Percentiles rank a stretch among this genome's conserved stretches.
phyloP scores from a whole-genome alignment of 2,329 filamentous ascomycete genomes.

The Botrytis aclada region DNA sequence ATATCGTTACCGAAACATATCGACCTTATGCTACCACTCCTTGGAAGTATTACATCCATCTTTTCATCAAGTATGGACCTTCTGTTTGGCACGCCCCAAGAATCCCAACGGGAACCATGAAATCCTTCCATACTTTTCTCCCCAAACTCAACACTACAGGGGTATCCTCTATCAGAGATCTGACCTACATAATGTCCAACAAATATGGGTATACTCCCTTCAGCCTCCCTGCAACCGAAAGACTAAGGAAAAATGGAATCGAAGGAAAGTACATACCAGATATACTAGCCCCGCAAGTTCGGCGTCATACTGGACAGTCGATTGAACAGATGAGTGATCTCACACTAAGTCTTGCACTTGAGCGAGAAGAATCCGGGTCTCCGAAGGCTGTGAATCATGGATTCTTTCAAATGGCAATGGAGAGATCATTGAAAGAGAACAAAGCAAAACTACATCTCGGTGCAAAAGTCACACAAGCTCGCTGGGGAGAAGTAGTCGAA shows the following conservation, averaged over 20 bases:
- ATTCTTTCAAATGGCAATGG: not conserved
- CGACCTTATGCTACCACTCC: constrained; percentile 12
- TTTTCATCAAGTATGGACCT: not conserved
- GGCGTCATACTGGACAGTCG: constrained; percentile 9
- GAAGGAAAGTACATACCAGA: not conserved
- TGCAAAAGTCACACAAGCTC: not conserved
- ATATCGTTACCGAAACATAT: not conserved
- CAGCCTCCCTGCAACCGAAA: not conserved
- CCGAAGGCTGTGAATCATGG: not conserved
- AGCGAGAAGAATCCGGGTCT: not conserved
- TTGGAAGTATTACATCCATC: not conserved
- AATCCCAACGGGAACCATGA: constrained; percentile 4
- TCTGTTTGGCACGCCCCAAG: not conserved
- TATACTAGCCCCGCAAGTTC: constrained; percentile 13
- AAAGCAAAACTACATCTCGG: not conserved
- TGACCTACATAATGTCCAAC: not conserved
- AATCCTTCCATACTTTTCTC: not conserved
- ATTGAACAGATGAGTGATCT: constrained; percentile 4
- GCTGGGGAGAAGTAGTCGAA: not conserved
- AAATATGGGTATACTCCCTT: not conserved
- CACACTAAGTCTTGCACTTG: constrained; percentile 7
- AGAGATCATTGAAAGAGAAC: not conserved
- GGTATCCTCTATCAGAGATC: not conserved
- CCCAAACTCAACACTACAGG: not conserved
- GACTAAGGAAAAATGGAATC: constrained; percentile 1